Evolutionary conservation across 2,329 filamentous ascomycete species (phyloP).

Genomic region (Sordariomycetes sp.): DNA sequence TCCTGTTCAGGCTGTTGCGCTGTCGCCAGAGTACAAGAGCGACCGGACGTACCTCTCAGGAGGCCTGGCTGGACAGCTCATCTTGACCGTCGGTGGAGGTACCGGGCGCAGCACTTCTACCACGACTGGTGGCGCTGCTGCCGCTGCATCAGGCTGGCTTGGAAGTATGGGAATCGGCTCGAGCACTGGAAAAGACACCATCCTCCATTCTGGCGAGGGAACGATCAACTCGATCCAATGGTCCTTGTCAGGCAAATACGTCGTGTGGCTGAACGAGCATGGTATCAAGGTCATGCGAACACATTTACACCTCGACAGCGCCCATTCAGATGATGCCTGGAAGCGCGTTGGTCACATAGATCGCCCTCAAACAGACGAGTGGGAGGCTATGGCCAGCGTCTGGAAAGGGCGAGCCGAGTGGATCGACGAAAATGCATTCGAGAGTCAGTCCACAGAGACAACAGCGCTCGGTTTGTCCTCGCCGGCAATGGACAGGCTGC

Average conservation of each 20-base stretch:
- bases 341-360: conserved; percentile 90
- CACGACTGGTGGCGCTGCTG: conserved; percentile 73
- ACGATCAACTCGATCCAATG: conserved; percentile 87
- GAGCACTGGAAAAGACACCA: conserved; percentile 72
- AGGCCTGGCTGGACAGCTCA: conserved; percentile 76
- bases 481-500: conserved; percentile 35
- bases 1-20: conserved; percentile 80
- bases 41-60: conserved; percentile 88
- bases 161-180: conserved; percentile 75
- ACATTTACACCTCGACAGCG: conserved; percentile 68
- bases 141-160: conserved; percentile 82
- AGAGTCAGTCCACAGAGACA: conserved; percentile 53
- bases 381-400: conserved; percentile 93
- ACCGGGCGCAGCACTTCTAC: conserved; percentile 79
- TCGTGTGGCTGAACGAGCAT: conserved; percentile 92
- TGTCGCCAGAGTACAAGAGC: conserved; percentile 91
- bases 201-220: conserved; percentile 88
- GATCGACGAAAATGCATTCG: conserved; percentile 79
- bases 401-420: conserved; percentile 92
- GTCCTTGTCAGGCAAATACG: conserved; percentile 86
- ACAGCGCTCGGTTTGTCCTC: conserved; percentile 24
- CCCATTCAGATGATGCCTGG: conserved; percentile 79
- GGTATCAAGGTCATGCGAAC: conserved; percentile 97
- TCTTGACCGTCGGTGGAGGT: conserved; percentile 75
- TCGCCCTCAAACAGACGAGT: conserved; percentile 73